These are phyloP conservation scores for Phytophthora sojae DNA, from an alignment of 352 stramenopile species.

Conservation along the genomic window DNA sequence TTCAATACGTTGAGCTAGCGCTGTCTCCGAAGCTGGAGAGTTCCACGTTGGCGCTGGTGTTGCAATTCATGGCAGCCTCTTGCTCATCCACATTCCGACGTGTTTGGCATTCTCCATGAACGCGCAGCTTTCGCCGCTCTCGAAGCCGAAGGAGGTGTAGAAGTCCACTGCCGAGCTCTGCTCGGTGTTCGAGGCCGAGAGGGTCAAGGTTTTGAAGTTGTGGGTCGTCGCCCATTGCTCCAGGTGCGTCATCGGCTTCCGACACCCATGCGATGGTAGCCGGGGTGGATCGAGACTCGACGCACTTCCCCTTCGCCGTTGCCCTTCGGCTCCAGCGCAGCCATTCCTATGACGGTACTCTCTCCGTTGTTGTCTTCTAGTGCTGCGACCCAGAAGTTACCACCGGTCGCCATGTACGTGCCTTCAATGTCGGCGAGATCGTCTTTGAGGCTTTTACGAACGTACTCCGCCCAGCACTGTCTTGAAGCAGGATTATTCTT, in stretches of 20 bases:
- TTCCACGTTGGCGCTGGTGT: too few species aligned
- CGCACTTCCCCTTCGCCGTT: constrained; percentile 32
- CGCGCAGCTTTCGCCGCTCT: constrained; percentile 21
- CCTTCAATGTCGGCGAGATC: constrained; percentile 45
- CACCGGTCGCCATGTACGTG: constrained; percentile 42
- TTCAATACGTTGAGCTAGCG: too few species aligned
- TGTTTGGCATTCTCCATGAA: constrained; percentile 43
- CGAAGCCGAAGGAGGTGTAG: constrained; percentile 46
- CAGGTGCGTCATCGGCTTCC: constrained; percentile 32
- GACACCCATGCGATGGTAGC: constrained; percentile 37
- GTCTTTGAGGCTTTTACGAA: constrained; percentile 37
- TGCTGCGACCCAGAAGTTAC: constrained; percentile 59
- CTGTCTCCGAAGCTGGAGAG: too few species aligned
- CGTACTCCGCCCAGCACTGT: constrained; percentile 37
- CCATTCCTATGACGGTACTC: constrained; percentile 34
- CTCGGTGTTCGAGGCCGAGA: constrained; percentile 19
- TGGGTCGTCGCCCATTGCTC: constrained; percentile 26
- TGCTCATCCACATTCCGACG: constrained; percentile 39
- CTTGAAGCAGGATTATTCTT: constrained; percentile 23
- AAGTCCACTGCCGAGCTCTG: constrained; percentile 31
- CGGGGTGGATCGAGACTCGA: constrained; percentile 37
- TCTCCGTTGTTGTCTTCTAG: constrained; percentile 24
- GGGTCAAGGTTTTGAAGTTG: constrained; percentile 30
- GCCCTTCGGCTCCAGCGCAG: constrained; percentile 31
- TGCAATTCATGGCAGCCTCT: constrained; percentile 22